phyloP scores from a whole-genome alignment of 176 grass and related monocot species.

The Saccharum spontaneum region DNA sequence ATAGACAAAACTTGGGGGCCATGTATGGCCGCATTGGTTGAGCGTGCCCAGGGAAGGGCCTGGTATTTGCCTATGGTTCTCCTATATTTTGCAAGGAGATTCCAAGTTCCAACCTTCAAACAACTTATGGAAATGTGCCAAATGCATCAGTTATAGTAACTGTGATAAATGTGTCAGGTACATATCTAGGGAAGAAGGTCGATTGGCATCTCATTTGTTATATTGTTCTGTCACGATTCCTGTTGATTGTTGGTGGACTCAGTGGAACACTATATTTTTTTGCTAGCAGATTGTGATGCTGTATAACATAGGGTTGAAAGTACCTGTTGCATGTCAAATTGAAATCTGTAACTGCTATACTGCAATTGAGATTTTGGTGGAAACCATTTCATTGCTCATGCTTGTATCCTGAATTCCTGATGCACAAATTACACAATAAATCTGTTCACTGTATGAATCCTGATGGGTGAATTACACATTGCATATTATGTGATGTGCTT shows the following conservation, averaged over 20 bases:
- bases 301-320: neutral
- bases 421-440: neutral
- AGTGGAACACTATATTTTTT: neutral
- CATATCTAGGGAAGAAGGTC: neutral
- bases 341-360: neutral
- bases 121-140: neutral
- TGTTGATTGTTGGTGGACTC: neutral
- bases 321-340: neutral
- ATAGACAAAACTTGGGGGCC: neutral
- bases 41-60: no score
- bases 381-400: neutral
- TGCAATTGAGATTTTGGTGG: conserved; percentile 13
- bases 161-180: neutral
- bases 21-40: neutral
- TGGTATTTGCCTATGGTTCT: neutral
- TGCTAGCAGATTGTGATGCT: neutral
- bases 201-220: neutral
- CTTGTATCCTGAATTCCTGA: neutral
- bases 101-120: neutral
- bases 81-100: neutral
- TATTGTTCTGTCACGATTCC: neutral
- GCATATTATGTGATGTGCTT: neutral
- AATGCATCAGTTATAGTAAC: neutral
- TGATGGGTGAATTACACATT: neutral
- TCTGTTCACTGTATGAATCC: neutral